Evolutionary conservation across 371 early-diverging fungal species (phyloP).

Genomic region (Batkoa obscura): DNA sequence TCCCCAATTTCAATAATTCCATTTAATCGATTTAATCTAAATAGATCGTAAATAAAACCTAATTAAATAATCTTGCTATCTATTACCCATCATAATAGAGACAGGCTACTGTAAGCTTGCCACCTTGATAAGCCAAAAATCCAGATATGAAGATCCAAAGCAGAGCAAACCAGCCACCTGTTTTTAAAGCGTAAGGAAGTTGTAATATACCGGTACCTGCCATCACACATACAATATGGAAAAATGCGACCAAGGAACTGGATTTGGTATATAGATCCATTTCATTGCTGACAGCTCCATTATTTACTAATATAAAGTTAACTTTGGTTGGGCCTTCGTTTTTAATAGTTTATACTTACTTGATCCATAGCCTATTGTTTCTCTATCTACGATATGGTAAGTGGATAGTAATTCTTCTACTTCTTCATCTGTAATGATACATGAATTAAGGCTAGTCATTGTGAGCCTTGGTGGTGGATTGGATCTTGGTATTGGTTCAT

Average conservation of each 20-base stretch:
- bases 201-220: constrained; percentile 44
- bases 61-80: background rate
- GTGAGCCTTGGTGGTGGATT: background rate
- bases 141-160: constrained; percentile 51
- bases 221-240: constrained; percentile 4
- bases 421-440: background rate
- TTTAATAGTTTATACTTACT: too few species aligned
- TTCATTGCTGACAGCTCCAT: too few species aligned
- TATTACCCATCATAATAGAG: constrained; percentile 22
- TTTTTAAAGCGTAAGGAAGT: constrained; percentile 55
- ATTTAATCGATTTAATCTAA: constrained; percentile 13
- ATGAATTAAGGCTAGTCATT: background rate
- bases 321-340: too few species aligned
- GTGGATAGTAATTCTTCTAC: too few species aligned
- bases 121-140: constrained; percentile 45
- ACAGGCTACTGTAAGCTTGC: constrained; percentile 43
- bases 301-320: too few species aligned
- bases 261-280: background rate
- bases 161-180: constrained; percentile 66
- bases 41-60: background rate
- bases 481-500: too few species aligned
- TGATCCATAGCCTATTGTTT: too few species aligned
- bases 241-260: background rate
- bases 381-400: too few species aligned
- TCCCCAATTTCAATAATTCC: constrained; percentile 36